phyloP scores from a whole-genome alignment of 257 asterid genomes.

The Rubia yunnanensis region DNA sequence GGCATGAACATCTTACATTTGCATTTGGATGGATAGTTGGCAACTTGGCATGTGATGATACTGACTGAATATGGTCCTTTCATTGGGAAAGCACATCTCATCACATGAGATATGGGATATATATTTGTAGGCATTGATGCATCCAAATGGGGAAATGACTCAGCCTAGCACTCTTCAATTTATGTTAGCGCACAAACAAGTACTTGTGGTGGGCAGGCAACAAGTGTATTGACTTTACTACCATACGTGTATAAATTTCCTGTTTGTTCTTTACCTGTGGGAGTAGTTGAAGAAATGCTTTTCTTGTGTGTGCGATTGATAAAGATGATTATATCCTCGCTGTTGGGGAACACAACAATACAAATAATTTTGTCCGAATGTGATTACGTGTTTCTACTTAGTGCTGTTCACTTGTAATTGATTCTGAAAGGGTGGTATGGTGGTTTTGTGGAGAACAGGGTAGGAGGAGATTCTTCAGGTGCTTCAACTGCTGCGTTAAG shows the following conservation, averaged over 20 bases:
- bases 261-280: neutral
- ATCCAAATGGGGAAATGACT: slow-evolving; percentile 9
- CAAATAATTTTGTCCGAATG: neutral
- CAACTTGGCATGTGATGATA: slow-evolving; percentile 12
- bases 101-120: slow-evolving; percentile 21
- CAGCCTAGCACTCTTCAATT: neutral
- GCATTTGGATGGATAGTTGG: slow-evolving; percentile 2
- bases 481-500: slow-evolving; percentile 80
- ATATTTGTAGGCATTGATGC: slow-evolving; percentile 18
- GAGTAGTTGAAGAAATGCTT: neutral
- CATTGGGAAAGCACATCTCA: slow-evolving; percentile 12
- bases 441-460: slow-evolving; percentile 35
- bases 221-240: neutral
- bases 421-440: neutral
- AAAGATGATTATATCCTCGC: neutral
- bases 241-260: too few species aligned
- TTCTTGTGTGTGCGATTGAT: too few species aligned
- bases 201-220: slow-evolving; percentile 11
- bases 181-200: slow-evolving; percentile 2
- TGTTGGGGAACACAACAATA: neutral
- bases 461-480: slow-evolving; percentile 76
- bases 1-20: neutral
- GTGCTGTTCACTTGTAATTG: neutral
- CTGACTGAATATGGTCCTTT: slow-evolving; percentile 21
- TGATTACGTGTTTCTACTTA: neutral